These are phyloP conservation scores for Fusarium caatingaense DNA, from an alignment of 2,329 filamentous ascomycete species.

Conservation along the genomic window DNA sequence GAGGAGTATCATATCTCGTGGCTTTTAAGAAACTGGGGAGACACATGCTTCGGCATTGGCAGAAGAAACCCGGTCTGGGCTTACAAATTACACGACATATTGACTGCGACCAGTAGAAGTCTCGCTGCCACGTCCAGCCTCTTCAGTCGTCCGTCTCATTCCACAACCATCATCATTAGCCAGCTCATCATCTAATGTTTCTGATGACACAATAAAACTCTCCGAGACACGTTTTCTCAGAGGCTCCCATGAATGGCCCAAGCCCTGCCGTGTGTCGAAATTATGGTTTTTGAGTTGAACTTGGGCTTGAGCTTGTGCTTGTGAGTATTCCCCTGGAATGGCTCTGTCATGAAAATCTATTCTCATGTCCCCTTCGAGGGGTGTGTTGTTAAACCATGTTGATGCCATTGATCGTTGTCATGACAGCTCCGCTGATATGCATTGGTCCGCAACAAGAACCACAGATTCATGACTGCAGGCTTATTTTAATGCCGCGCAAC, in stretches of 20 bases:
- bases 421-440: constrained; percentile 11
- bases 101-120: constrained; percentile 27
- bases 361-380: constrained; percentile 6
- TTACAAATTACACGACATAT: constrained; percentile 31
- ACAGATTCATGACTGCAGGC: neutral
- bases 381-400: constrained; percentile 31
- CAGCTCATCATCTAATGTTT: constrained; percentile 37
- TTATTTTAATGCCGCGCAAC: constrained; percentile 3
- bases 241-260: constrained; percentile 33
- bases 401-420: neutral
- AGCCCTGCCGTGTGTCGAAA: neutral
- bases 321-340: constrained; percentile 3
- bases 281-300: constrained; percentile 7
- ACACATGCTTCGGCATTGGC: constrained; percentile 35
- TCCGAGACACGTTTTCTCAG: constrained; percentile 36
- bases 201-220: constrained; percentile 36
- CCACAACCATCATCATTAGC: constrained; percentile 38
- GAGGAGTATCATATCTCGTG: constrained; percentile 11
- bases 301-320: neutral
- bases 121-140: constrained; percentile 32
- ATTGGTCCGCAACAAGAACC: constrained; percentile 12
- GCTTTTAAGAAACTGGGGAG: constrained; percentile 10
- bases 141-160: constrained; percentile 36
- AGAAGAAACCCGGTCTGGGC: constrained; percentile 12
- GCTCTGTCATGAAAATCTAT: neutral